Conservation (phyloP, 345 rosid species). For the Arabis alpina region DNA sequence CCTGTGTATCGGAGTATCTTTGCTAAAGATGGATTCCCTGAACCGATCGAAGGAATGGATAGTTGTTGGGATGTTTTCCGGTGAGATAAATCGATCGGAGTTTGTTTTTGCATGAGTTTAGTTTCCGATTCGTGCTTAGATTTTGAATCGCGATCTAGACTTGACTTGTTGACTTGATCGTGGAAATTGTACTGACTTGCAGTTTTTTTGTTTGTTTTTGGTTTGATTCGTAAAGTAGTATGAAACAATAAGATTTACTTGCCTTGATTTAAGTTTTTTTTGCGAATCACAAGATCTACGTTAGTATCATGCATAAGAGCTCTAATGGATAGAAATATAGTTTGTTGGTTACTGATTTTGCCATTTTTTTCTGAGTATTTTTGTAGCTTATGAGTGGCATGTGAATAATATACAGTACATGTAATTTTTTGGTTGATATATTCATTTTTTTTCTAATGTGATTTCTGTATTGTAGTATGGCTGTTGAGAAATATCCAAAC, state of each 20-base stretch:
- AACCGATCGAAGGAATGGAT: slow-evolving; percentile 72
- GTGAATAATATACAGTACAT: neutral
- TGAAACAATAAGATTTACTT: neutral
- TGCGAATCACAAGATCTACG: slow-evolving; percentile 7
- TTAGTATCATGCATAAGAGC: neutral
- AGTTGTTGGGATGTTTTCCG: slow-evolving; percentile 95
- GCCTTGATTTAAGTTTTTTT: too few species aligned
- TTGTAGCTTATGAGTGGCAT: neutral
- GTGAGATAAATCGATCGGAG: slow-evolving; percentile 42
- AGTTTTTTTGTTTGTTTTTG: neutral
- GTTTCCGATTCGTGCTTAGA: neutral
- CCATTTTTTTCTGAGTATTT: neutral
- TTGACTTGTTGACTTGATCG: slow-evolving; percentile 37
- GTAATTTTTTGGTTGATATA: slow-evolving; percentile 14
- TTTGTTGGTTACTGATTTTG: neutral
- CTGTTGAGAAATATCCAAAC: slow-evolving; percentile 71
- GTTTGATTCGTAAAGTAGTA: neutral
- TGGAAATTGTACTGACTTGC: slow-evolving; percentile 29
- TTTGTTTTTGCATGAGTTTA: slow-evolving; percentile 9
- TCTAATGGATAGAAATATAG: neutral
- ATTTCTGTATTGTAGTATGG: slow-evolving; percentile 47
- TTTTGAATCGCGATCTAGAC: slow-evolving; percentile 6
- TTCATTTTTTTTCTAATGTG: too few species aligned
- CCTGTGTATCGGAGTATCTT: slow-evolving; percentile 74
- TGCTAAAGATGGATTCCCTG: slow-evolving; percentile 79